Base-by-base conservation (phyloP, 148 eudicot species). In the Vaccinium vitisidaea region DNA sequence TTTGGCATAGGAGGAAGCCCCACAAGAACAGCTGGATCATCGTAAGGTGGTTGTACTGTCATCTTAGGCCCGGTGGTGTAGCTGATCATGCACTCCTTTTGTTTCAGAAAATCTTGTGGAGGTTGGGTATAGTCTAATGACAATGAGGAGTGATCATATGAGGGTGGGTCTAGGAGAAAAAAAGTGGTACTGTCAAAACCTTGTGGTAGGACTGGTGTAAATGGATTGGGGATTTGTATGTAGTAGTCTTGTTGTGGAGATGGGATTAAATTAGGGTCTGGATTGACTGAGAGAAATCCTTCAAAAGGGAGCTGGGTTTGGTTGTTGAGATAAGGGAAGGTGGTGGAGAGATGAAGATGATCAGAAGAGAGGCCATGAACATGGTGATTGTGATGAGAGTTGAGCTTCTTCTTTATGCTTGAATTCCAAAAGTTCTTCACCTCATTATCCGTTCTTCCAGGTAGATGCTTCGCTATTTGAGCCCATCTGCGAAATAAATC, bases 381-480 rank as follows among this genome's bases (percentile, higher is more conserved):
- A 73, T 15, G n/a, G 50, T 39, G 77, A 39, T 23, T 61, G n/a
- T 81, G 84, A 77, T 86, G 91, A 85, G 95, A 88, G 5, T 90
- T 54, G 39, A 94, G 91, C 90, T 93, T 96, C 82, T 92, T 96
- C 89, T 94, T 96, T 65, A 96, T 93, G 88, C 92, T 92, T 77
- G 99, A 92, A 71, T 96, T 96, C 99, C 99, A 96, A 81, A 94
- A 96, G 63, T 96, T 96, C 92, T 96, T 96, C 83, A 96, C 98
- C 82, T 96, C 99, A 75, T 96, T 96, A 87, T 96, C 99, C 7
- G 98, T 94, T 90, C 99, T 91, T 84, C 99, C 99, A 1, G 98
- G 99, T 11, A 96, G 86, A 80, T 93, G 90, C 86, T 93, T 96
- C 0, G 98, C 98, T 86, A 96, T 96, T 23, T 96, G 97, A 73